A percentile compares a stretch with the other conserved stretches of the same genome.
Evolutionary conservation across 331 rosid genomes (phyloP).

Genomic region (Pyracantha coccinea): DNA sequence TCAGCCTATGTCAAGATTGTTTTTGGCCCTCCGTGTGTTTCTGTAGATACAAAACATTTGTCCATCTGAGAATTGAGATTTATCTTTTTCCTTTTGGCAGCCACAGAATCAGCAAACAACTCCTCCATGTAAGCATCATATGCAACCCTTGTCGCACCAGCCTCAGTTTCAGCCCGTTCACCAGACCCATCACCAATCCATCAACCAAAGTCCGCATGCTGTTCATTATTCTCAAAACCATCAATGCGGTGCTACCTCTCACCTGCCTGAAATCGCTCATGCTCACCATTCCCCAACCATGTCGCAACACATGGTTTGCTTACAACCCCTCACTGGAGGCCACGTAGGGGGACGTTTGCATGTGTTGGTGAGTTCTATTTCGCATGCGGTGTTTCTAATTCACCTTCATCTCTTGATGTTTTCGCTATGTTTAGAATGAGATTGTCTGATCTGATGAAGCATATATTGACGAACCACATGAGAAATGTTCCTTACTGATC

Average conservation of each 20-base stretch:
- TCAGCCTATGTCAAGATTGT: background rate
- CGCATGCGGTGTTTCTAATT: background rate
- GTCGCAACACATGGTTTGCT: slow-evolving; percentile 76
- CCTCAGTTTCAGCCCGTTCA: slow-evolving; percentile 75
- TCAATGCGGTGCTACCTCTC: slow-evolving; percentile 63
- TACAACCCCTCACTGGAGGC: slow-evolving; percentile 61
- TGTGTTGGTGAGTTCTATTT: slow-evolving; percentile 54
- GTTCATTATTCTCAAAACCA: slow-evolving; percentile 71
- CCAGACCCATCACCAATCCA: slow-evolving; percentile 65
- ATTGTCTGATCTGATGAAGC: slow-evolving; percentile 24
- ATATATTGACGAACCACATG: background rate
- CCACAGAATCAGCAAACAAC: slow-evolving; percentile 69
- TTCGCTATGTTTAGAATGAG: background rate
- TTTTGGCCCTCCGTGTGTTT: background rate
- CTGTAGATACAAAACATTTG: background rate
- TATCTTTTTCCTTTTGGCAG: slow-evolving; percentile 19
- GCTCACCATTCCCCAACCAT: slow-evolving; percentile 6
- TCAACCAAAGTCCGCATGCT: slow-evolving; percentile 71
- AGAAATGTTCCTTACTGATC: background rate
- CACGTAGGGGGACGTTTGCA: slow-evolving; percentile 86
- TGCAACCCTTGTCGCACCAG: slow-evolving; percentile 69
- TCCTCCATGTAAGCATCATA: slow-evolving; percentile 58
- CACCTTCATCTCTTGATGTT: background rate
- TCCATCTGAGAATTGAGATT: background rate
- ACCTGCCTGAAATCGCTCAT: slow-evolving; percentile 56